These are phyloP conservation scores for Talaromyces liani DNA, from an alignment of 495 filamentous ascomycete species.

Conservation along the genomic window DNA sequence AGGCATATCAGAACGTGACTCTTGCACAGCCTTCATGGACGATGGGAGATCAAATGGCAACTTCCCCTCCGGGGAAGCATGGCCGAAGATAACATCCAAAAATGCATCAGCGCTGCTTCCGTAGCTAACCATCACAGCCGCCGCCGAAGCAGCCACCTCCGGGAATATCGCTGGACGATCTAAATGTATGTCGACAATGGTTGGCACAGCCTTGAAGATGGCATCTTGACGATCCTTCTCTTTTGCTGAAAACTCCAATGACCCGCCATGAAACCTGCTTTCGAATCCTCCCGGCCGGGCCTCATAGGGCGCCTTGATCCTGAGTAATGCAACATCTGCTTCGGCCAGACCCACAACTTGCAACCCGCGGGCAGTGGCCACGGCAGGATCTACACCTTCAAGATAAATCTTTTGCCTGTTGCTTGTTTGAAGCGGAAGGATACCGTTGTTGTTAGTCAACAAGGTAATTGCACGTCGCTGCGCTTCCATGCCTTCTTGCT, in stretches of 20 bases:
- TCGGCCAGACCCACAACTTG: conserved; percentile 12
- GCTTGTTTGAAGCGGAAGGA: background rate
- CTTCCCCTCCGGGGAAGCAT: background rate
- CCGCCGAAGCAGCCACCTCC: background rate
- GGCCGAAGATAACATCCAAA: background rate
- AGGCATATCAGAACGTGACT: background rate
- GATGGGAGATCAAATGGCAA: background rate
- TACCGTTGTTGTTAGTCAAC: conserved; percentile 18
- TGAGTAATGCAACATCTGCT: conserved; percentile 28
- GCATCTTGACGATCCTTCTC: conserved; percentile 20
- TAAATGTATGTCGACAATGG: background rate
- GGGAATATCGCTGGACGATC: background rate
- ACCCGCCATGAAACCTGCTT: conserved; percentile 21
- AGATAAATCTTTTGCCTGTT: background rate
- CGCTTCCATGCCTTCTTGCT: conserved; percentile 19
- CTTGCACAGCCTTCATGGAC: background rate
- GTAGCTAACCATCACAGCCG: background rate
- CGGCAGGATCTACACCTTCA: background rate
- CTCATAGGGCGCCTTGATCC: conserved; percentile 23
- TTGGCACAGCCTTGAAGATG: background rate
- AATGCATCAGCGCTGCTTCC: background rate
- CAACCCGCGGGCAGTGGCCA: background rate
- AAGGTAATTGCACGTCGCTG: conserved; percentile 22
- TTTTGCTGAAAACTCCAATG: conserved; percentile 24
- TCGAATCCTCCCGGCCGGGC: conserved; percentile 24